Percentiles rank a stretch among this genome's conserved stretches.
These are phyloP conservation scores for Fusarium longipes DNA, from an alignment of 2,329 filamentous ascomycete species.

Conservation along the genomic window DNA sequence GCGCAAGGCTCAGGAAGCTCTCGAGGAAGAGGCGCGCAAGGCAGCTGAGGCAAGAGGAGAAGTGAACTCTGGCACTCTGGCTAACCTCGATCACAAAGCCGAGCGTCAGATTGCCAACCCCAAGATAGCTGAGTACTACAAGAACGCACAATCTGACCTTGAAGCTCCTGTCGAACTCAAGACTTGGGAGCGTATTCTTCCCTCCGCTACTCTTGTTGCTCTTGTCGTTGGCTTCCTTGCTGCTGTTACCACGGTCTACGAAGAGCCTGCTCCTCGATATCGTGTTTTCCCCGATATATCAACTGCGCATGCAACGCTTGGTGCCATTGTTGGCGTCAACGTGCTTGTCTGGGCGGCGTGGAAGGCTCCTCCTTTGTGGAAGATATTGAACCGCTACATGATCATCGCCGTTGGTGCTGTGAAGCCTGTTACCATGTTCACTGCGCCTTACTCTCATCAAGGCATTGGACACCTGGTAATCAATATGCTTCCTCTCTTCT, in stretches of 20 bases:
- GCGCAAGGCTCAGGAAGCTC: conserved; percentile 59
- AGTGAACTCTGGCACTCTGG: conserved; percentile 54
- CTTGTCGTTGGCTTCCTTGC: conserved; percentile 58
- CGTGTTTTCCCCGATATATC: conserved; percentile 71
- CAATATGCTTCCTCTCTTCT: conserved; percentile 74
- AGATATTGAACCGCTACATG: conserved; percentile 75
- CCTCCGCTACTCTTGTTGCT: conserved; percentile 62
- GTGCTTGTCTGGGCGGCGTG: conserved; percentile 66
- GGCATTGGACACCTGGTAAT: conserved; percentile 66
- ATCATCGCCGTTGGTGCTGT: conserved; percentile 73
- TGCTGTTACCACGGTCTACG: conserved; percentile 61
- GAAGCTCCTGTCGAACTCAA: conserved; percentile 63
- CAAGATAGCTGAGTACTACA: conserved; percentile 53
- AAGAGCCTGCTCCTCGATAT: conserved; percentile 62
- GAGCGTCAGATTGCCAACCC: conserved; percentile 55
- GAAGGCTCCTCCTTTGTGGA: conserved; percentile 74
- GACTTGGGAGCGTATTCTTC: conserved; percentile 64
- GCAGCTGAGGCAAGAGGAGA: conserved; percentile 56
- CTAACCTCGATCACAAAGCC: conserved; percentile 52
- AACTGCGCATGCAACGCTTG: conserved; percentile 72
- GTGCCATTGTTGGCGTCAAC: conserved; percentile 70
- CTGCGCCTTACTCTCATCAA: conserved; percentile 77
- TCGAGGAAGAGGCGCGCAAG: conserved; percentile 56
- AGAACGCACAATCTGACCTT: conserved; percentile 62
- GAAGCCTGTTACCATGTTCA: conserved; percentile 69